Conservation (phyloP, 768 basidiomycete species). For the Peribolospora baueri region DNA sequence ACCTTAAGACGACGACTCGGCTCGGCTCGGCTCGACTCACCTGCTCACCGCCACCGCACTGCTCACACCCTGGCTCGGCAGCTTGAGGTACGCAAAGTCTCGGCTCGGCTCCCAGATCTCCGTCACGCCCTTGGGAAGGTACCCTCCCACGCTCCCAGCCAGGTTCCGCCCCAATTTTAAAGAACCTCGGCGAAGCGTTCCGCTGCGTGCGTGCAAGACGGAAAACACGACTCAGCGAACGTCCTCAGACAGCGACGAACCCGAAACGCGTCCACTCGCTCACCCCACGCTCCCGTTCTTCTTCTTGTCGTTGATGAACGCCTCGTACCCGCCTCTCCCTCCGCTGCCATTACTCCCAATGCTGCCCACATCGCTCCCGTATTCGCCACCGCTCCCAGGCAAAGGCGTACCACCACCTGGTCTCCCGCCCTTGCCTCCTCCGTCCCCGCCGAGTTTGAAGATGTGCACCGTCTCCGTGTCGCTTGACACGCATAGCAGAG, state of each 20-base stretch:
- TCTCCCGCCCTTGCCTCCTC: slow-evolving; percentile 6
- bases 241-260: neutral
- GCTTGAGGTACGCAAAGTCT: slow-evolving; percentile 71
- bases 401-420: slow-evolving; percentile 4
- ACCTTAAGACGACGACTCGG: too few species aligned
- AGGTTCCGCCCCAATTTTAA: slow-evolving; percentile 49
- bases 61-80: slow-evolving; percentile 52
- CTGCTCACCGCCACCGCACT: slow-evolving; percentile 73
- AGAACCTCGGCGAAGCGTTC: slow-evolving; percentile 38
- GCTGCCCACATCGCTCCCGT: slow-evolving; percentile 14
- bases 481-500: slow-evolving; percentile 66
- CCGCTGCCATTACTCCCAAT: slow-evolving; percentile 21
- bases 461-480: slow-evolving; percentile 93
- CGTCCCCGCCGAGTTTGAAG: slow-evolving; percentile 47
- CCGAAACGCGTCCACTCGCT: slow-evolving; percentile 13
- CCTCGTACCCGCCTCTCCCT: slow-evolving; percentile 42
- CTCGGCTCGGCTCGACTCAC: slow-evolving; percentile 26
- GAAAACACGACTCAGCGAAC: neutral
- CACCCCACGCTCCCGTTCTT: slow-evolving; percentile 32
- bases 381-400: slow-evolving; percentile 3
- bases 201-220: slow-evolving; percentile 1
- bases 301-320: slow-evolving; percentile 55
- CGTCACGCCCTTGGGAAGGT: slow-evolving; percentile 64
- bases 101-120: slow-evolving; percentile 94
- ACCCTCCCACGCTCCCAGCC: slow-evolving; percentile 56